Evolutionary conservation across 2,329 filamentous ascomycete genomes (phyloP), one percentile per base, ranked within the genome.

Genomic region (Hypoxylon sp.): DNA sequence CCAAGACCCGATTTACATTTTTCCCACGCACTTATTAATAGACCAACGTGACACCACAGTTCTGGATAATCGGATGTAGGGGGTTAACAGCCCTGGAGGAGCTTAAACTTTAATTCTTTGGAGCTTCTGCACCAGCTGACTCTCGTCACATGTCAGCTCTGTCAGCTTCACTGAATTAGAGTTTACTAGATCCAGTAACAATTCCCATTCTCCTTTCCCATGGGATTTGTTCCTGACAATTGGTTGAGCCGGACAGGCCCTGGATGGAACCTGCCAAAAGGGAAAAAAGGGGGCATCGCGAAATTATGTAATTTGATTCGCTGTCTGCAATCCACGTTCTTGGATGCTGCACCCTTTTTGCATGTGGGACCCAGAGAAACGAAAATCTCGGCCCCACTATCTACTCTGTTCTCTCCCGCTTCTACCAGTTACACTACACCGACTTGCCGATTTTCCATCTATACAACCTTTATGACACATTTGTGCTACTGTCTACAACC

Each of bases 271-370:
- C 61, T 57, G 33, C 57, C 31, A 22, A 64, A 59, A 6, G 37
- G 30, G 20, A 42, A 50, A 51, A 64, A 48, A 69, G 31, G 63
- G 59, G 50, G 33, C 46, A n/a, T 60, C 42, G 27, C 14, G 31
- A 56, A 66, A 61, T n/a, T 37, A 31, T 46, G 37, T 31, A 51
- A 61, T 64, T 64, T 66, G 35, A 63, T 69, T 64, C 46, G 67
- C 63, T 20, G 46, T 30, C 11, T 58, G 37, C 44, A 49, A 65
- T 49, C 68, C 62, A 61, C 40, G 65, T 69, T 68, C 62, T 69
- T 44, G 62, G 66, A 64, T 55, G 55, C 66, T 27, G 61, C 61
- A 71, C 59, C 62, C 62, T 62, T 54, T 71, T 69, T 69, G 61
- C 66, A 71, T 71, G 54, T 65, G 44, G 48, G 17, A 17, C 10